These are phyloP conservation scores for Balamuthia mandrillaris DNA, from an alignment of 208 protist species.

Conservation along the genomic window DNA sequence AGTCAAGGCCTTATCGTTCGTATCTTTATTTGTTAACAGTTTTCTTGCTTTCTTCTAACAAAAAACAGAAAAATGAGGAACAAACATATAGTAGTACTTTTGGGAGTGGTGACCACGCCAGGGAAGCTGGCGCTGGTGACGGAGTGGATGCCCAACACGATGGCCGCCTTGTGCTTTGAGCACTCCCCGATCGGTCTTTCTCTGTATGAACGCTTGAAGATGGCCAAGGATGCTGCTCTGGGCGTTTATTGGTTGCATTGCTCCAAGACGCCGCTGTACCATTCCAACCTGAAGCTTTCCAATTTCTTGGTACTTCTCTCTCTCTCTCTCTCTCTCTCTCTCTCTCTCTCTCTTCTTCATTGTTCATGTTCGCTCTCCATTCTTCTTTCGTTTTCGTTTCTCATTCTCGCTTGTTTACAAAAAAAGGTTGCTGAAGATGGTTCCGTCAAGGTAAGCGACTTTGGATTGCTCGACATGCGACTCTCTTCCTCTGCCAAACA, in stretches of 20 bases:
- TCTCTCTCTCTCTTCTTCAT: too few relatives aligned
- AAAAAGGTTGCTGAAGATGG: background rate
- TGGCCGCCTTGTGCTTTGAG: too few relatives aligned
- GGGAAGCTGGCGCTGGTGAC: conserved; percentile 6
- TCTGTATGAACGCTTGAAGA: conserved; percentile 1
- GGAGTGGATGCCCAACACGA: conserved; percentile 2
- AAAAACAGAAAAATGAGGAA: conserved; percentile 18
- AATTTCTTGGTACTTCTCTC: background rate
- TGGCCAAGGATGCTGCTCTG: conserved; percentile 24
- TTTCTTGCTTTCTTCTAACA: background rate
- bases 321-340: background rate
- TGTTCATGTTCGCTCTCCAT: background rate
- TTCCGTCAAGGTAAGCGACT: background rate
- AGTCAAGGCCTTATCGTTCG: background rate
- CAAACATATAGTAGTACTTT: background rate
- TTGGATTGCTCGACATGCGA: conserved; percentile 9
- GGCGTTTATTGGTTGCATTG: conserved; percentile 8
- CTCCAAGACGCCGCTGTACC: background rate
- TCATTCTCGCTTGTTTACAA: background rate
- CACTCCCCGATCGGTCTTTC: background rate
- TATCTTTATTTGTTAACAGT: background rate
- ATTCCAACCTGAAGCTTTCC: background rate
- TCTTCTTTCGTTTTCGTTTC: background rate
- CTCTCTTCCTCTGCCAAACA: background rate
- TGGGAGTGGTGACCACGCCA: background rate